phyloP scores from a whole-genome alignment of 495 filamentous ascomycete genomes.

The Bathelium albidoporum region DNA sequence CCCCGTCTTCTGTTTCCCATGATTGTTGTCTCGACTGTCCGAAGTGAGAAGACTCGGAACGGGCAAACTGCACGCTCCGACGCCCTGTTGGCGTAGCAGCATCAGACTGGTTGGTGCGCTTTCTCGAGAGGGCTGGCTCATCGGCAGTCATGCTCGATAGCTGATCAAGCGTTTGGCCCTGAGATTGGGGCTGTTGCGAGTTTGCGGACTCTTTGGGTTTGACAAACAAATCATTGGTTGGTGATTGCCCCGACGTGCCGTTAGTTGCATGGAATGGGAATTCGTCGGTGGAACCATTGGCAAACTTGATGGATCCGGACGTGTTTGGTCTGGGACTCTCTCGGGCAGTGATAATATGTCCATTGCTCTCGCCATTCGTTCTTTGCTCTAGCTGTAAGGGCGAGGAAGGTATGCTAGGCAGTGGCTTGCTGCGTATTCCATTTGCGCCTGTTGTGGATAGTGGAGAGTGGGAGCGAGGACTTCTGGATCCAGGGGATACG shows the following conservation, averaged over 20 bases:
- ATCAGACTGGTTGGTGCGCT: conserved; percentile 18
- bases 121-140: conserved; percentile 16
- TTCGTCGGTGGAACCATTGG: not conserved
- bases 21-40: conserved; percentile 21
- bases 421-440: not conserved
- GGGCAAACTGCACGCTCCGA: conserved; percentile 34
- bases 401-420: not conserved
- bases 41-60: conserved; percentile 13
- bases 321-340: not conserved
- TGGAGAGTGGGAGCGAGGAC: not conserved
- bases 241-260: not conserved
- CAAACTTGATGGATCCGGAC: not conserved
- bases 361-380: not conserved
- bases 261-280: conserved; percentile 5
- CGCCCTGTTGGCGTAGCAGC: conserved; percentile 28
- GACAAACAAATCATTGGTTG: conserved; percentile 2
- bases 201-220: not conserved
- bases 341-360: not conserved
- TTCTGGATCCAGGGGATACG: not conserved
- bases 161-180: not conserved
- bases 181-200: not conserved
- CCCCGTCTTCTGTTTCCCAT: conserved; percentile 23
- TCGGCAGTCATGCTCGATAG: not conserved
- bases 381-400: not conserved
- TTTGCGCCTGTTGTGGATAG: not conserved